Conservation (phyloP, 768 basidiomycete genomes). For the Trametes cubensis region DNA sequence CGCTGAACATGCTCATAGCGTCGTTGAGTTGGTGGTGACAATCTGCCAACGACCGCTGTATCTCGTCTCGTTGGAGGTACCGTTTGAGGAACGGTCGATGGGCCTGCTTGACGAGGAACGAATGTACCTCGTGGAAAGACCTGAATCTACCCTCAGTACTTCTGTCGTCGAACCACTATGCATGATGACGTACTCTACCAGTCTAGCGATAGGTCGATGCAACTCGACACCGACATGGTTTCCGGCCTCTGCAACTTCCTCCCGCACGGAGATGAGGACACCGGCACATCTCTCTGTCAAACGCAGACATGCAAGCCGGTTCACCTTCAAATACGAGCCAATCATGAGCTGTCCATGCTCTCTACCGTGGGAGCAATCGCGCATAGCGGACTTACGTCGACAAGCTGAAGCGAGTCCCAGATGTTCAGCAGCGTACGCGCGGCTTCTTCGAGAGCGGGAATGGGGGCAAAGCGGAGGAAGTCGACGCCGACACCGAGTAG, state of each 20-base stretch:
- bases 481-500: conserved; percentile 45
- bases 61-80: conserved; percentile 76
- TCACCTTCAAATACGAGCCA: conserved; percentile 47
- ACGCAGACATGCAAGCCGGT: conserved; percentile 67
- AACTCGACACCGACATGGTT: conserved; percentile 52
- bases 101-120: conserved; percentile 60
- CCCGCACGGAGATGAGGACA: conserved; percentile 62
- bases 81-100: conserved; percentile 76
- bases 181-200: conserved; percentile 49
- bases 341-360: too few relatives aligned
- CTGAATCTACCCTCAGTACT: conserved; percentile 29
- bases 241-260: conserved; percentile 64
- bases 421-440: conserved; percentile 57
- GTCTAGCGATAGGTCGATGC: conserved; percentile 48
- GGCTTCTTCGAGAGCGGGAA: conserved; percentile 56
- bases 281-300: conserved; percentile 75
- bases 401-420: conserved; percentile 64
- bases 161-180: background rate
- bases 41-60: conserved; percentile 50
- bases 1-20: conserved; percentile 58
- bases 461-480: conserved; percentile 52
- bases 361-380: background rate
- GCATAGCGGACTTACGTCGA: conserved; percentile 53
- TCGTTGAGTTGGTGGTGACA: conserved; percentile 59
- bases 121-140: conserved; percentile 47